Conservation (phyloP, 2,329 filamentous ascomycete species). For the Aotearoamyces nothofagi region DNA sequence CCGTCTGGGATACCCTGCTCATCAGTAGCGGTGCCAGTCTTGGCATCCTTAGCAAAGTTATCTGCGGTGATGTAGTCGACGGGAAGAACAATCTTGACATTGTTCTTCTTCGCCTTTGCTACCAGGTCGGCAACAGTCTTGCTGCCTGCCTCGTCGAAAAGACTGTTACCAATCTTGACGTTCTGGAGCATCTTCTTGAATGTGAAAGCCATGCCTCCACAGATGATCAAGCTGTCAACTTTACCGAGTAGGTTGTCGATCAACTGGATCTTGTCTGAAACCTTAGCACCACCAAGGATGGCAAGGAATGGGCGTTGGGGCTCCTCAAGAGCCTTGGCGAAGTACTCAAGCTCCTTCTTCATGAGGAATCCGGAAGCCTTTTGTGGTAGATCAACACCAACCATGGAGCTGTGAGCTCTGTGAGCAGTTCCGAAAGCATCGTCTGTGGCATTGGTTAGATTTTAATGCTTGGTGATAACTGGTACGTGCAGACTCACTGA, state of each 20-base stretch:
- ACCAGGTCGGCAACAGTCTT: slow-evolving; percentile 81
- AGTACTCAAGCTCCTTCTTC: slow-evolving; percentile 99
- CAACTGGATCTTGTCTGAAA: slow-evolving; percentile 98
- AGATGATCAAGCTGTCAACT: slow-evolving; percentile 93
- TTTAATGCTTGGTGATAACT: background rate
- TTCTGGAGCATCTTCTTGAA: slow-evolving; percentile 98
- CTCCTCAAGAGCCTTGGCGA: slow-evolving; percentile 86
- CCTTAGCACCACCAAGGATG: slow-evolving; percentile 95
- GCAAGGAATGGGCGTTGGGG: slow-evolving; percentile 94
- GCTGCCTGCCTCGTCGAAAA: slow-evolving; percentile 88
- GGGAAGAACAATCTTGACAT: slow-evolving; percentile 87
- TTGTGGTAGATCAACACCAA: slow-evolving; percentile 86
- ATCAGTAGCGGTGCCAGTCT: slow-evolving; percentile 70
- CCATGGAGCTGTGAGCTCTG: slow-evolving; percentile 98
- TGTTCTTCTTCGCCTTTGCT: slow-evolving; percentile 93
- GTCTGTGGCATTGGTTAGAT: slow-evolving; percentile 35
- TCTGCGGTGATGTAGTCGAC: slow-evolving; percentile 93
- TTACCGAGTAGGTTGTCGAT: slow-evolving; percentile 98
- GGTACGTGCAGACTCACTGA: slow-evolving; percentile 52
- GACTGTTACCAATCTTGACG: slow-evolving; percentile 75
- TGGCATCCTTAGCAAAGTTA: slow-evolving; percentile 80
- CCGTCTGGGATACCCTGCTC: slow-evolving; percentile 83
- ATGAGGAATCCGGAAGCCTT: slow-evolving; percentile 97
- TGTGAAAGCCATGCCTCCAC: slow-evolving; percentile 97
- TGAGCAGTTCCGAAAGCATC: slow-evolving; percentile 98